Evolutionary conservation across 805 yeast species (phyloP).

Genomic region (Sugiyamaella americana): DNA sequence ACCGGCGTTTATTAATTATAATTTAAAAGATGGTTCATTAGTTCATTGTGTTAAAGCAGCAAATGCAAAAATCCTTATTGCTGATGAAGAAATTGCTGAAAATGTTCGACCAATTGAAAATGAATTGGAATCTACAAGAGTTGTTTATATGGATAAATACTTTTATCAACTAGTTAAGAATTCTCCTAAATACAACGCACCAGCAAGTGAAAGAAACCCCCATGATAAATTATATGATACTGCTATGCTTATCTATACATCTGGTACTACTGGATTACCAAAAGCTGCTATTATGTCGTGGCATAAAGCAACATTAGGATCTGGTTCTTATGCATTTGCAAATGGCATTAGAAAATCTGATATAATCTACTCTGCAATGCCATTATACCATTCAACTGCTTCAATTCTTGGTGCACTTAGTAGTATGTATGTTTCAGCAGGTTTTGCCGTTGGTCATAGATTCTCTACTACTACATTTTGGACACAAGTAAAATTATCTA

Average conservation of each 20-base stretch:
- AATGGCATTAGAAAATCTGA: slow-evolving; percentile 51
- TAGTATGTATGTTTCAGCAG: slow-evolving; percentile 60
- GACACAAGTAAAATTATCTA: slow-evolving; percentile 71
- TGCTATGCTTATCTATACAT: slow-evolving; percentile 74
- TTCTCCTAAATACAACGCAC: slow-evolving; percentile 42
- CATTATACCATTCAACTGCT: slow-evolving; percentile 91
- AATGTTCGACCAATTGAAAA: slow-evolving; percentile 47
- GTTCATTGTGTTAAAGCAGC: slow-evolving; percentile 74
- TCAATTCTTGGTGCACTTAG: slow-evolving; percentile 82
- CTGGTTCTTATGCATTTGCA: slow-evolving; percentile 62
- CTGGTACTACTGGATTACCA: slow-evolving; percentile 94
- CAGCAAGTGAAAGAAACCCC: slow-evolving; percentile 52
- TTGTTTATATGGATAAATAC: slow-evolving; percentile 37
- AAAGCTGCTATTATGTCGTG: slow-evolving; percentile 91
- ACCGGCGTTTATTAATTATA: slow-evolving; percentile 84
- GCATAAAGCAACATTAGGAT: slow-evolving; percentile 74
- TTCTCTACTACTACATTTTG: slow-evolving; percentile 82
- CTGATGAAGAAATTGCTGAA: slow-evolving; percentile 62
- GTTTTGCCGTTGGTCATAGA: slow-evolving; percentile 70
- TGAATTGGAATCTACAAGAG: slow-evolving; percentile 30
- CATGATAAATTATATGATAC: slow-evolving; percentile 53
- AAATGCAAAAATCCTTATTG: slow-evolving; percentile 55
- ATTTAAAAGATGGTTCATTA: slow-evolving; percentile 64
- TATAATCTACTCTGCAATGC: slow-evolving; percentile 85
- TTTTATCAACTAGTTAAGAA: slow-evolving; percentile 37